Percentiles rank a stretch among this genome's conserved stretches.
phyloP scores from a whole-genome alignment of 352 stramenopile species.

The Phytophthora rubi region DNA sequence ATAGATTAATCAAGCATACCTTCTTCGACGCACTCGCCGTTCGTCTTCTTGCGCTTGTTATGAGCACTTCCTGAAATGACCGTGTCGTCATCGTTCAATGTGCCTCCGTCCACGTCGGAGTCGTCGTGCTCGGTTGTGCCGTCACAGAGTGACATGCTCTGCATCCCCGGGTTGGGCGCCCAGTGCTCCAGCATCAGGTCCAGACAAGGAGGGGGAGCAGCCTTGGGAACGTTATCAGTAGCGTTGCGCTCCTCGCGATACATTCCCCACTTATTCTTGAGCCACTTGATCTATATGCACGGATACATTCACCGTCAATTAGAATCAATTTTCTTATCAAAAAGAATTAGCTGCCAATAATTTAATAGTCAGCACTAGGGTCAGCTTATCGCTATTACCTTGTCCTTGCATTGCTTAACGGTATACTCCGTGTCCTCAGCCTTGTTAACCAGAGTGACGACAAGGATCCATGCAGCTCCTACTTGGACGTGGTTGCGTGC shows the following conservation, averaged over 20 bases:
- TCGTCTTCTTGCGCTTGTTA: too few species aligned
- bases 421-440: neutral
- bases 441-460: neutral
- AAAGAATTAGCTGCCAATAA: neutral
- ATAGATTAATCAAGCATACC: too few species aligned
- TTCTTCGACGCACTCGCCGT: too few species aligned
- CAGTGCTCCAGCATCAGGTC: neutral
- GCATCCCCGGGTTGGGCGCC: neutral
- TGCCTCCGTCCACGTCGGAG: neutral
- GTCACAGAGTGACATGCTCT: neutral
- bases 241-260: neutral
- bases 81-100: neutral
- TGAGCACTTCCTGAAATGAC: too few species aligned
- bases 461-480: too few species aligned
- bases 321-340: neutral
- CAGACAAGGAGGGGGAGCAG: neutral
- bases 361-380: neutral
- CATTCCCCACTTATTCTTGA: neutral
- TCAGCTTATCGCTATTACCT: neutral
- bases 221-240: neutral
- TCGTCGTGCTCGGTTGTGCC: neutral
- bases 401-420: neutral
- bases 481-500: too few species aligned
- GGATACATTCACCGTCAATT: neutral
- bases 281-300: neutral